Base-by-base conservation (phyloP, 2,329 filamentous ascomycete genomes). In the Clonostachys rosea region DNA sequence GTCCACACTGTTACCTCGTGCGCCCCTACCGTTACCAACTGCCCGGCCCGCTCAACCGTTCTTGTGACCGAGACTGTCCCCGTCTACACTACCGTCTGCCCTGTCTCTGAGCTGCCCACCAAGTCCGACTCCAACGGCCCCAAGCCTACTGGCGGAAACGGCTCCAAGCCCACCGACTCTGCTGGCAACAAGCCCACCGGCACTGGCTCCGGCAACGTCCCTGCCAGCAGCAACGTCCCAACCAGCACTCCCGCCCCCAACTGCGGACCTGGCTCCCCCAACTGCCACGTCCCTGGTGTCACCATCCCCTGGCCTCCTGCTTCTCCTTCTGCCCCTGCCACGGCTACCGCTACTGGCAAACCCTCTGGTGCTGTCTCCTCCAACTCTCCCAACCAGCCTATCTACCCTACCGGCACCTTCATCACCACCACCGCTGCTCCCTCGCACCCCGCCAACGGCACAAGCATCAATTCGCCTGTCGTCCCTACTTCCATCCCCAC, bases 1-100 rank as follows among this genome's bases (percentile, higher is more conserved):
- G 68, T 76, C 58, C 66, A 75, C 57, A 82, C 78, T 64, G 68
- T 81, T 70, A 81, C 76, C 62, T 74, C 71, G 49, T 82, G 78
- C 70, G 73, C 68, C 47, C 70, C 77, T 45, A 72, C 71, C 49
- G 76, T 81, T 58, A 76, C 78, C 62, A 60, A 83, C 78, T 84
- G 81, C 73, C 72, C 73, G 42, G 54, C 51, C 14, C 16, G 39
- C 30, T 20, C 17, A 8, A 46, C 30, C n/a, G 30, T 20, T 34
- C 40, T 47, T 30, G 40, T 44, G 44, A 51, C 49, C 37, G 51
- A 60, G 53, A 55, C 59, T 37, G 52, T 62, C 39, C 53, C 61
- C 40, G 46, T 56, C 45, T 62, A 58, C 43, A 67, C 62, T 36
- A 67, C 64, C 10, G 56, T 68, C 45, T 69, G 65, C 60, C 65